Evolutionary conservation across 805 yeast genomes (phyloP).

Genomic region (Wickerhamomyces chambardii): DNA sequence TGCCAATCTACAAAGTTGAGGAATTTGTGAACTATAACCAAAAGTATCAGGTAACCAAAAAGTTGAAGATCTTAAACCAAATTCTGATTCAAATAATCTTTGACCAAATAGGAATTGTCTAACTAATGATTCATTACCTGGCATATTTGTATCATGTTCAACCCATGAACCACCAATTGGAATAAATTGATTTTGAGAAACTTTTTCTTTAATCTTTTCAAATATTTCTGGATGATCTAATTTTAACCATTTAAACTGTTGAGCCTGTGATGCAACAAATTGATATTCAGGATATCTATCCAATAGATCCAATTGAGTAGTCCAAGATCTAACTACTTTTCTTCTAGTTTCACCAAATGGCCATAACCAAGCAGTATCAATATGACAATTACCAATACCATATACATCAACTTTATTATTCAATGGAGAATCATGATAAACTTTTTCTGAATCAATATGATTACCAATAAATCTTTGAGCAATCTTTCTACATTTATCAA

Average conservation of each 20-base stretch:
- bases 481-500: constrained; percentile 55
- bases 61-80: constrained; percentile 64
- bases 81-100: constrained; percentile 69
- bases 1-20: constrained; percentile 84
- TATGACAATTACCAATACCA: constrained; percentile 93
- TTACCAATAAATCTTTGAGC: constrained; percentile 59
- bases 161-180: constrained; percentile 99
- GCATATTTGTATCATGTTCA: constrained; percentile 92
- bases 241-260: constrained; percentile 89
- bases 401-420: constrained; percentile 47
- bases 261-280: constrained; percentile 94
- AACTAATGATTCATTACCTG: constrained; percentile 85
- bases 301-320: constrained; percentile 78
- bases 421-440: constrained; percentile 36
- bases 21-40: constrained; percentile 93
- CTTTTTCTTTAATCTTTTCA: constrained; percentile 47
- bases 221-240: constrained; percentile 81
- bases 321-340: constrained; percentile 92
- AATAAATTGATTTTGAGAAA: constrained; percentile 64
- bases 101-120: constrained; percentile 91
- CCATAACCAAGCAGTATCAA: constrained; percentile 99
- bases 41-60: constrained; percentile 98
- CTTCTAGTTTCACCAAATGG: constrained; percentile 97
- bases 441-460: constrained; percentile 54
- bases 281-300: constrained; percentile 88